These are phyloP conservation scores for Flaveria sonorensis DNA, from an alignment of 129 eudicot genomes.

Conservation along the genomic window DNA sequence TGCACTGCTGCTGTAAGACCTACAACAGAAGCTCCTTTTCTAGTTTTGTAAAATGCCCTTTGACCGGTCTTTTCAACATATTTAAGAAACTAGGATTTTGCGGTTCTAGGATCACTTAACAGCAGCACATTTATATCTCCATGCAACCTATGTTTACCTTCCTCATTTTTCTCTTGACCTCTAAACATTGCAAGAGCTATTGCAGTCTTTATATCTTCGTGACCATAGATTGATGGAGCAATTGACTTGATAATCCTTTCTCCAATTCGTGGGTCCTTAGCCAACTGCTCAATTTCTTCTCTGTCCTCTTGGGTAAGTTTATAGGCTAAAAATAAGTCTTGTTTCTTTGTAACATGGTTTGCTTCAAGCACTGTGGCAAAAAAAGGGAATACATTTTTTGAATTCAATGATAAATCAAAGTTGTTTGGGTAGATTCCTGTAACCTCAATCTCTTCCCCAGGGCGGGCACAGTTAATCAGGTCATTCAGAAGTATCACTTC, in stretches of 20 bases:
- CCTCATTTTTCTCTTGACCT: conserved; percentile 88
- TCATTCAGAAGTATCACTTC: conserved; percentile 97
- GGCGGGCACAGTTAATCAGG: conserved; percentile 94
- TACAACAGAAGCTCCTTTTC: conserved; percentile 99
- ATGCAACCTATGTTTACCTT: conserved; percentile 84
- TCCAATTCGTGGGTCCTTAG: conserved; percentile 97
- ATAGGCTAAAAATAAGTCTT: conserved; percentile 92
- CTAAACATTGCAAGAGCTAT: conserved; percentile 98
- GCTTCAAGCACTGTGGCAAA: conserved; percentile 97
- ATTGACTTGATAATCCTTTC: conserved; percentile 89
- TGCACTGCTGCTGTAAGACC: conserved; percentile 99
- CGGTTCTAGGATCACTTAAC: conserved; percentile 97
- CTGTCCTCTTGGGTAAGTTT: conserved; percentile 97
- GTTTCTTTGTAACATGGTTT: conserved; percentile 90
- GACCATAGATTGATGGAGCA: conserved; percentile 98
- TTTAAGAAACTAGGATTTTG: conserved; percentile 94
- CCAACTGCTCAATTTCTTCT: conserved; percentile 80
- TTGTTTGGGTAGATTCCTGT: conserved; percentile 95
- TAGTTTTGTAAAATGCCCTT: conserved; percentile 95
- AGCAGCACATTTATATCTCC: conserved; percentile 95
- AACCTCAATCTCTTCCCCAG: conserved; percentile 98
- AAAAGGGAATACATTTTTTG: conserved; percentile 95
- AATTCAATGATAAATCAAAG: conserved; percentile 85
- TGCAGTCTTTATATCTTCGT: conserved; percentile 94
- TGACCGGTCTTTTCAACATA: conserved; percentile 98